Conservation (phyloP, 768 basidiomycete genomes). For the Auricularia heimuer region DNA sequence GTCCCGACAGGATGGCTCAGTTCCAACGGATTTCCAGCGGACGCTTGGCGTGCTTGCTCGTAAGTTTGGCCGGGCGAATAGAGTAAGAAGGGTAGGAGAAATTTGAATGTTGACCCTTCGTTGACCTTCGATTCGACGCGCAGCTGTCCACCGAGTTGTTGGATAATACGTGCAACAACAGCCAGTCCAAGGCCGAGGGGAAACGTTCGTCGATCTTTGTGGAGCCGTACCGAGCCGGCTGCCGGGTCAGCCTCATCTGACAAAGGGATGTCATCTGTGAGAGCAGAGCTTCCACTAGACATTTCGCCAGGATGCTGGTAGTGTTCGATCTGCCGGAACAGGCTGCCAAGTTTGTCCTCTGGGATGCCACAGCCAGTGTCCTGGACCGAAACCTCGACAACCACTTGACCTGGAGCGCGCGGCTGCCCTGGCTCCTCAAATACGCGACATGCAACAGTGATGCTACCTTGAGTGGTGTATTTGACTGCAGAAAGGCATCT, state of each 20-base stretch:
- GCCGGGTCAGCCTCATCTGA: background rate
- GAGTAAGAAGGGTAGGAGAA: constrained; percentile 54
- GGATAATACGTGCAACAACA: constrained; percentile 71
- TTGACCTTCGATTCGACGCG: constrained; percentile 63
- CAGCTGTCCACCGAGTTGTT: constrained; percentile 69
- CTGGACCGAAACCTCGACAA: constrained; percentile 58
- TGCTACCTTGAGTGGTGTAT: constrained; percentile 52
- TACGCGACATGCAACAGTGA: constrained; percentile 47
- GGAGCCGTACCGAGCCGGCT: background rate
- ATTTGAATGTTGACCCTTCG: constrained; percentile 62
- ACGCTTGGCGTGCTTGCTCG: background rate
- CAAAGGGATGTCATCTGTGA: background rate
- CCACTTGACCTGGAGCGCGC: constrained; percentile 34
- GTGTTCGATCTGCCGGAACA: constrained; percentile 68
- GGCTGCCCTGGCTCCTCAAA: constrained; percentile 44
- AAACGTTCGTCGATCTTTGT: background rate
- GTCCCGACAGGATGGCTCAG: too few relatives aligned
- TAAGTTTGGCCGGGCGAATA: constrained; percentile 15
- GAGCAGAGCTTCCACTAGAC: background rate
- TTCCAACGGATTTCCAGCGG: background rate
- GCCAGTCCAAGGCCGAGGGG: constrained; percentile 62
- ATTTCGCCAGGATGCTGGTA: constrained; percentile 7
- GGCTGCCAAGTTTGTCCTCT: constrained; percentile 53
- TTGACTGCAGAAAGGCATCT: constrained; percentile 39
- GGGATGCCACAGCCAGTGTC: constrained; percentile 71